Base-by-base conservation (phyloP, 495 filamentous ascomycete species). In the Terfezia claveryi region DNA sequence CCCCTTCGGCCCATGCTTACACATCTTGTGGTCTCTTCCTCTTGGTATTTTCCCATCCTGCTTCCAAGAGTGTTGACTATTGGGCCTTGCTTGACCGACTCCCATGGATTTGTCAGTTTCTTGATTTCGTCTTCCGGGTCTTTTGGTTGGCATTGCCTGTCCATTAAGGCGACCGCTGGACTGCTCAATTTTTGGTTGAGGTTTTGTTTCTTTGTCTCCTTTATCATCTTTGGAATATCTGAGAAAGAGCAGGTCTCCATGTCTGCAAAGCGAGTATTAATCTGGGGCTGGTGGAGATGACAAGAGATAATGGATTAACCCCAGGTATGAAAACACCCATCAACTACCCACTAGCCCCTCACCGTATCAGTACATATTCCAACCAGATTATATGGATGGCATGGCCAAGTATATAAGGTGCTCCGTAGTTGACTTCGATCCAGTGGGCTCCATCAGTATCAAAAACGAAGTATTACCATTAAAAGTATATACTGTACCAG, bases 31-130 rank as follows among this genome's bases (percentile, higher is more conserved):
- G 62, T 95, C 92, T 41, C 73, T 73, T 41, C 69, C 71, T 51
- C 91, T 74, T 37, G 79, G 75, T 51, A 96, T 96, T 73, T 96
- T 99, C 53, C 91, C 92, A 77, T 94, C 85, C 61, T 80, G 74
- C 69, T 77, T 85, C 96, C 91, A 58, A 99, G 69, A 23, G 75
- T 69, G 63, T 96, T 76, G 64, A 96, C 91, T 0, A 96, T 71
- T 0, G 80, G 71, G 2, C 86, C 91, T 52, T 46, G 41, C 17
- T 46, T 12, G 12, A 46, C 17, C 12, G 79, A 75, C 59, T 96
- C 89, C 92, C 91, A 95, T 51, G 23, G n/a, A 17, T 51, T 78
- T 4, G 68, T 69, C 49, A 76, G 67, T 46, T 78, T 74, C 60
- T 82, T 73, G 10, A 82, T 76, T 12, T 79, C 64, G 53, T 82